Percentiles rank a stretch among this genome's conserved stretches.
Evolutionary conservation across 306 rosid genomes (phyloP).

Genomic region (Cucumis hystrix): DNA sequence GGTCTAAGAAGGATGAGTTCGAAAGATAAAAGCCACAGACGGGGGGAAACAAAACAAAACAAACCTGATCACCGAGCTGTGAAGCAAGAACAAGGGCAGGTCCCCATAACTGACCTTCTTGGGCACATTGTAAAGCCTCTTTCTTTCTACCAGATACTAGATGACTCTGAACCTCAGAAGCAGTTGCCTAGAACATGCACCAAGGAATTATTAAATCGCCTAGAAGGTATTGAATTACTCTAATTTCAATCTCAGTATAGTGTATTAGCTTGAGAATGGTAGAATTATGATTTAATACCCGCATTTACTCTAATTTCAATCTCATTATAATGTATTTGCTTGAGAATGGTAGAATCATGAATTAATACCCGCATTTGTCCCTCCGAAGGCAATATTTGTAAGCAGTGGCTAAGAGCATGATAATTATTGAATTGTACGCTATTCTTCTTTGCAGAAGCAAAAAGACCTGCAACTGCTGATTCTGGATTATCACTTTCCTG

Average conservation of each 20-base stretch:
- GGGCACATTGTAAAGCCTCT: conserved; percentile 83
- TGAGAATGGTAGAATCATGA: neutral
- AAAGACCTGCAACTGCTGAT: conserved; percentile 73
- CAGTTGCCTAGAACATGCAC: conserved; percentile 50
- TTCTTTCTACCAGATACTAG: conserved; percentile 79
- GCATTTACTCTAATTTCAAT: conserved; percentile 6
- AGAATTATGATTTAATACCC: conserved; percentile 22
- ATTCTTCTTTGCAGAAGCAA: conserved; percentile 47
- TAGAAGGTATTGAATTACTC: neutral
- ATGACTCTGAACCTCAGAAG: conserved; percentile 80
- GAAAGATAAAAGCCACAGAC: neutral
- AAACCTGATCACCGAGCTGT: conserved; percentile 85
- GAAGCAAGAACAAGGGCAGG: conserved; percentile 95
- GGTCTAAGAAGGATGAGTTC: neutral
- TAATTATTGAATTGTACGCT: conserved; percentile 31
- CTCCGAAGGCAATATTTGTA: conserved; percentile 70
- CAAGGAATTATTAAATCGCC: conserved; percentile 12
- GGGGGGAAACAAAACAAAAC: neutral
- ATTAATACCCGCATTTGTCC: conserved; percentile 48
- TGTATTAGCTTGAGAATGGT: neutral
- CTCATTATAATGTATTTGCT: neutral
- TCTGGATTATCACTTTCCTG: conserved; percentile 80
- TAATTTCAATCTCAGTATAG: neutral
- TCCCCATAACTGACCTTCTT: conserved; percentile 97
- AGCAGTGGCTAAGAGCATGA: conserved; percentile 42